Evolutionary conservation across 2,329 filamentous ascomycete genomes (phyloP), one percentile per base, ranked within the genome.

Genomic region (Aspergillus persii): DNA sequence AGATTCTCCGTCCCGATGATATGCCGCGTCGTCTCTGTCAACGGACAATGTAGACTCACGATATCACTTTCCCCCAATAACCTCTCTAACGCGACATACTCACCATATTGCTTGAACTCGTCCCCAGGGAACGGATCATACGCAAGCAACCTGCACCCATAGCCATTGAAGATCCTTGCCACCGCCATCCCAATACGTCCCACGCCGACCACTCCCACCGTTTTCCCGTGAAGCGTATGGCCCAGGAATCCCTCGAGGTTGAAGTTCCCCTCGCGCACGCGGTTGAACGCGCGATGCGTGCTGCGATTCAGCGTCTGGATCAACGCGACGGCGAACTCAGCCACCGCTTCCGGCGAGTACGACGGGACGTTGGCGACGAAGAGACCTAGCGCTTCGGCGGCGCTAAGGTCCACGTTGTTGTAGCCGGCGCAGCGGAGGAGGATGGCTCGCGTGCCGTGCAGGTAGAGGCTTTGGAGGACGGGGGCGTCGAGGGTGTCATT

Each of bases 261-360:
- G 69, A 89, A 90, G 71, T 90, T 89, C 53, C 84, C 86, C 71
- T 89, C 86, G 48, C 86, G 84, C 23, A 88, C 86, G 29, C 87
- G 84, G 70, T 86, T 88, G 74, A 87, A 89, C 3, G 87, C 85
- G 26, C 85, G 83, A 71, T 89, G 87, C 12, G 85, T 89, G 69
- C 86, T 84, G 48, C 87, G 84, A 71, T 89, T 88, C 48, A 89
- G 78, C 1, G 86, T 88, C 76, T 88, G 86, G 55, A 89, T 78
- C 60, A 89, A 78, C 1, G 86, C 85, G n/a, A 89, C 81, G 46
- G 86, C 83, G 67, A 89, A 89, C 77, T 90, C 87, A 63, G 87
- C 87, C 2, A 90, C 87, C 2, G 87, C 85, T 71, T 89, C 85
- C 59, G 87, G 87, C 7, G 86, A 87, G 75, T 90, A 90, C 3